Evolutionary conservation across 176 grass and related monocot genomes (phyloP), one percentile per base, ranked within the genome.

Genomic region (Phragmites australis): DNA sequence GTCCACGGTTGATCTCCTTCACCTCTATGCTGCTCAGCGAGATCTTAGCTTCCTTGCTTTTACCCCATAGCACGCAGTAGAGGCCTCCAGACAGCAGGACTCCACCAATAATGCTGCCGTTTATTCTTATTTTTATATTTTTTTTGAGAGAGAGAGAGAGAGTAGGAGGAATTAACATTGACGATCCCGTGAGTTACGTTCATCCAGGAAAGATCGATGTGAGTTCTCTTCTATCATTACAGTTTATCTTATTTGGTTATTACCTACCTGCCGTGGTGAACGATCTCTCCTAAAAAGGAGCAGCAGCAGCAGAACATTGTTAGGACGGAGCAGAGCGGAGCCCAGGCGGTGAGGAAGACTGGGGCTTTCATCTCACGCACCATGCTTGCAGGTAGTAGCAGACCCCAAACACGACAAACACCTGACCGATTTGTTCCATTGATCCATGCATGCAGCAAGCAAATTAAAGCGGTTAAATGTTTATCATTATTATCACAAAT

Each of bases 321-420:
- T 39, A 87, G 76, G 40, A 87, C 23, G 21, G 82, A 73, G 62
- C 69, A 12, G 18, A 82, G 25, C 1, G 85, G 85, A 57, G 74
- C 52, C 27, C 77, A 87, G 25, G 81, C 67, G 14, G 85, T 71
- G 23, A 87, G 51, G 40, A 87, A 87, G 29, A 87, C 85, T 2
- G 78, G 78, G 5, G 79, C 85, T 37, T 87, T 87, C 78, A 65
- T 72, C 49, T 69, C 6, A 86, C 48, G 30, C 65, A 72, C 84
- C 76, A 86, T 11, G 75, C 76, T 86, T 80, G 84, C 47, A 87
- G 63, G 27, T 82, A 82, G 62, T 70, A 82, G 30, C 31, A 48
- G 32, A 82, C 45, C 8, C 46, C 85, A 2, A 70, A 50, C 73
- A 74, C 75, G 31, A 62, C 74, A 22, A 82, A 21, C 32, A 46